phyloP scores from a whole-genome alignment of 2,329 filamentous ascomycete species.

The Elsinoe fawcettii region DNA sequence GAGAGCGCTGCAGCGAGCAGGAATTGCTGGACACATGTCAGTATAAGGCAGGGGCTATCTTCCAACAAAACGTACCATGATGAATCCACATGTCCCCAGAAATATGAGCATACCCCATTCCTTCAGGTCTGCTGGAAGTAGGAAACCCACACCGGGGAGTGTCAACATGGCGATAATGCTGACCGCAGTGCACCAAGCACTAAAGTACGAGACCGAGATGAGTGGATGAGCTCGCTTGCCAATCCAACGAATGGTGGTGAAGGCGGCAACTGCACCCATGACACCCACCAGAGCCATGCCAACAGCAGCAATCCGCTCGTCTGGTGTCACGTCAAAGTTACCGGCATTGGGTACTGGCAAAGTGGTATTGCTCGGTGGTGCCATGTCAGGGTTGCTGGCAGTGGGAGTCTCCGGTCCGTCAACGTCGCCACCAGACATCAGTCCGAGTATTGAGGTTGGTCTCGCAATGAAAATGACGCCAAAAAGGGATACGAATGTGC shows the following conservation, averaged over 20 bases:
- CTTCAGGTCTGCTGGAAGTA: constrained; percentile 45
- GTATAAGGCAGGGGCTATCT: not conserved
- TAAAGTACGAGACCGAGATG: constrained; percentile 82
- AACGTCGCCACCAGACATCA: constrained; percentile 24
- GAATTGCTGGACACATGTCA: constrained; percentile 51
- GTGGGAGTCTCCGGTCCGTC: constrained; percentile 6
- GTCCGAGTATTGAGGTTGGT: constrained; percentile 52
- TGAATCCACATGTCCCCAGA: constrained; percentile 66
- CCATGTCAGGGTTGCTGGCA: constrained; percentile 24
- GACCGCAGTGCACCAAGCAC: constrained; percentile 60
- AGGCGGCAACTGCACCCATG: constrained; percentile 64
- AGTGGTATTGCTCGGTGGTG: constrained; percentile 23
- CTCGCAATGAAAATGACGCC: constrained; percentile 80
- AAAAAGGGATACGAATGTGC: constrained; percentile 63
- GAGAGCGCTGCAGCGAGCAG: constrained; percentile 70
- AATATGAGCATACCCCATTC: constrained; percentile 63
- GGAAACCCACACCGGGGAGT: constrained; percentile 50
- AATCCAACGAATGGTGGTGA: constrained; percentile 69
- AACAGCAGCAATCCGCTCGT: constrained; percentile 62
- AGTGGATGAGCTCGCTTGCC: constrained; percentile 72
- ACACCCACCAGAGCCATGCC: constrained; percentile 68
- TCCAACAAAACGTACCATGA: constrained; percentile 45
- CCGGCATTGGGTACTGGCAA: constrained; percentile 23
- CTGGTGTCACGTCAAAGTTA: constrained; percentile 46
- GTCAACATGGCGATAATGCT: constrained; percentile 52